Conservation (phyloP, 768 basidiomycete species). For the Naematelia encephala region DNA sequence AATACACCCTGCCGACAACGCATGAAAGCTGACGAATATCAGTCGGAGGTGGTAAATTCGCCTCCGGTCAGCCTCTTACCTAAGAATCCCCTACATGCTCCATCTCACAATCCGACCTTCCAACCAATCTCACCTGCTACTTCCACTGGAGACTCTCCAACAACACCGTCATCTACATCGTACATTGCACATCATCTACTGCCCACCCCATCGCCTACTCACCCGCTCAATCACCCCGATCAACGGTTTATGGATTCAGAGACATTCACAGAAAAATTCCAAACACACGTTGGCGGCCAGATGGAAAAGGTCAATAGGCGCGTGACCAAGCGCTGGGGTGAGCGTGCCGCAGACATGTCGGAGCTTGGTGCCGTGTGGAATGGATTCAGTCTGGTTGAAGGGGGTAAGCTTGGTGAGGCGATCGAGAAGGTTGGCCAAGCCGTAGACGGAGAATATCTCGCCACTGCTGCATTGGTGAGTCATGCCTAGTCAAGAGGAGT, state of each 20-base stretch:
- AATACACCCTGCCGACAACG: not conserved
- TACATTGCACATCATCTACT: conserved; percentile 56
- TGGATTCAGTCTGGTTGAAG: conserved; percentile 85
- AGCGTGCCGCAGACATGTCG: conserved; percentile 78
- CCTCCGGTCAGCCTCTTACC: conserved; percentile 86
- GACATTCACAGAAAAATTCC: conserved; percentile 91
- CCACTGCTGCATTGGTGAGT: conserved; percentile 79
- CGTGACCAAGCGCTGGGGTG: conserved; percentile 92
- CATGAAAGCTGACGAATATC: conserved; percentile 4
- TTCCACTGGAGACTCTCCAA: conserved; percentile 12
- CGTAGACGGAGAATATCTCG: conserved; percentile 86
- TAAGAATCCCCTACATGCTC: conserved; percentile 92
- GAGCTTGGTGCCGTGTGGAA: conserved; percentile 90
- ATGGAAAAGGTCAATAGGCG: conserved; percentile 96
- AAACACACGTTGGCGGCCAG: conserved; percentile 79
- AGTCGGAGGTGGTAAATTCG: conserved; percentile 90
- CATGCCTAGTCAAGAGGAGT: not conserved
- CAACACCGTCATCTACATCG: conserved; percentile 56
- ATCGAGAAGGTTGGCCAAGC: conserved; percentile 98
- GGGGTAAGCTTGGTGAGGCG: conserved; percentile 54
- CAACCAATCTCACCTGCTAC: conserved; percentile 36
- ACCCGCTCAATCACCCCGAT: conserved; percentile 86
- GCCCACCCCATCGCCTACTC: conserved; percentile 81
- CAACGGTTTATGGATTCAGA: conserved; percentile 95
- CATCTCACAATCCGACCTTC: conserved; percentile 83